These are phyloP conservation scores for Trichomonascus vanleenenianus DNA, from an alignment of 805 yeast species.

Conservation along the genomic window DNA sequence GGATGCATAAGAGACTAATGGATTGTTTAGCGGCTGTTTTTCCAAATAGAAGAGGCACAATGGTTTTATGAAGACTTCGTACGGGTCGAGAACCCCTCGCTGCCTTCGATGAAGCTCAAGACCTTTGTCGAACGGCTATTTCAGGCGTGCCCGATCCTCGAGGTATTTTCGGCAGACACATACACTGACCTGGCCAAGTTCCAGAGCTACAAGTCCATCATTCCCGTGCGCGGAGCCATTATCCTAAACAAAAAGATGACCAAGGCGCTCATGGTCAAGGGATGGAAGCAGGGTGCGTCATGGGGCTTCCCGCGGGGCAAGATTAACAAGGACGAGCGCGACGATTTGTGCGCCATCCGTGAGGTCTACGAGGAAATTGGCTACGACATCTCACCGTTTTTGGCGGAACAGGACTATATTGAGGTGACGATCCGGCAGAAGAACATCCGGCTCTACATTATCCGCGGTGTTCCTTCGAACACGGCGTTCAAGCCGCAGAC, in stretches of 20 bases:
- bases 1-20: too few relatives aligned
- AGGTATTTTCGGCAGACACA: conserved; percentile 25
- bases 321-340: conserved; percentile 87
- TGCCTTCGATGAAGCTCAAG: conserved; percentile 75
- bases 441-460: conserved; percentile 74
- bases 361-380: conserved; percentile 94
- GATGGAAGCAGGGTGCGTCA: conserved; percentile 60
- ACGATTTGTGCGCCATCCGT: conserved; percentile 80
- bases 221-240: conserved; percentile 96
- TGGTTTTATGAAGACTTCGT: conserved; percentile 93
- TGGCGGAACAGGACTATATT: conserved; percentile 63
- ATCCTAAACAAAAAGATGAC: conserved; percentile 63
- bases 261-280: conserved; percentile 73
- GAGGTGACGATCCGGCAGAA: conserved; percentile 80
- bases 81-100: conserved; percentile 58
- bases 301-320: conserved; percentile 99
- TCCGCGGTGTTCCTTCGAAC: conserved; percentile 70
- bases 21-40: conserved; percentile 69
- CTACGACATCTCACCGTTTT: conserved; percentile 62
- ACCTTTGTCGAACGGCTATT: conserved; percentile 68
- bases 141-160: conserved; percentile 55
- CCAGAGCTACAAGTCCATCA: conserved; percentile 75
- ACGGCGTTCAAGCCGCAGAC: conserved; percentile 72
- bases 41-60: conserved; percentile 96
- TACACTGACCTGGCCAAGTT: conserved; percentile 68